Conservation (phyloP, 805 yeast species). For the Yarrowia bubula region DNA sequence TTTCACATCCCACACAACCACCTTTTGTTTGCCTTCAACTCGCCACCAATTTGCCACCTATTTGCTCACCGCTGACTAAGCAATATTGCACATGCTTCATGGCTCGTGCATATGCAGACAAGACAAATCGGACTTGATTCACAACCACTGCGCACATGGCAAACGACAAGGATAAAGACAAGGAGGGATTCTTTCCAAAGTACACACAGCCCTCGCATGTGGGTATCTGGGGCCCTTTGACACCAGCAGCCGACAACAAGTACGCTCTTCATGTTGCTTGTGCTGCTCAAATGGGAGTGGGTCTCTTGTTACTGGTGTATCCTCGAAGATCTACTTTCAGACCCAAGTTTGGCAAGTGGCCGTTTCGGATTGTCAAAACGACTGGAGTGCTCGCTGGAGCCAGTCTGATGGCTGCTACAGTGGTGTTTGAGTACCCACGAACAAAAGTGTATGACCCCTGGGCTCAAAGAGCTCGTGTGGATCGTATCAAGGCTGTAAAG, state of each 20-base stretch:
- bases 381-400: neutral
- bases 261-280: constrained; percentile 53
- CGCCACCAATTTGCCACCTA: neutral
- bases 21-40: neutral
- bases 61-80: neutral
- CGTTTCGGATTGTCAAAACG: neutral
- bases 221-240: constrained; percentile 65
- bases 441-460: constrained; percentile 57
- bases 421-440: constrained; percentile 54
- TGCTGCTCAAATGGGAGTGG: constrained; percentile 54
- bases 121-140: neutral
- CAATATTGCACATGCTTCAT: constrained; percentile 16
- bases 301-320: constrained; percentile 39
- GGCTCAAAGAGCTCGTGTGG: constrained; percentile 62
- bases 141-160: neutral
- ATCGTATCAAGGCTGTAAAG: constrained; percentile 50
- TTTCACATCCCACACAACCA: too few relatives aligned
- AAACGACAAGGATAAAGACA: constrained; percentile 1
- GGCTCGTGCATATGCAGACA: constrained; percentile 5
- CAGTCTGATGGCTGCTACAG: neutral
- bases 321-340: constrained; percentile 30
- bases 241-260: constrained; percentile 67
- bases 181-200: constrained; percentile 3
- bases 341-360: neutral
- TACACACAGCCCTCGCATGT: constrained; percentile 52